Conservation (phyloP, 805 yeast species). For the Metschnikowia proteae region DNA sequence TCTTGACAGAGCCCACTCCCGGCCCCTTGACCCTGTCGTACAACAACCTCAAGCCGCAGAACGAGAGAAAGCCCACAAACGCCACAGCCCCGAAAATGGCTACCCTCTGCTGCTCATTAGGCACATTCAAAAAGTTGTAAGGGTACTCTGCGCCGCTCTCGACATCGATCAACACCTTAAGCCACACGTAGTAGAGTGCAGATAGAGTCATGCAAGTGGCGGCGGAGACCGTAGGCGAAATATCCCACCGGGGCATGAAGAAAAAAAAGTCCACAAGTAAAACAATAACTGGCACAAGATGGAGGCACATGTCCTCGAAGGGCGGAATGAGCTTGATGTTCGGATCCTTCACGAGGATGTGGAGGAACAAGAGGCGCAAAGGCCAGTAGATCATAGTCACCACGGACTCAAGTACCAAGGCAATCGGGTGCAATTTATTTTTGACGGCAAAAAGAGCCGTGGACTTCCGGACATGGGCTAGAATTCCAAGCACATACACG, state of each 20-base stretch:
- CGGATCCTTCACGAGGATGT: conserved; percentile 43
- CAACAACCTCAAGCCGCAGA: conserved; percentile 25
- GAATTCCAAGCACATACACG: conserved; percentile 37
- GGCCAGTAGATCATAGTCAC: conserved; percentile 72
- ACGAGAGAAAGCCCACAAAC: conserved; percentile 28
- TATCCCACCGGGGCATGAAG: conserved; percentile 45
- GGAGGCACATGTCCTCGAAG: conserved; percentile 53
- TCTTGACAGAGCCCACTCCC: background rate
- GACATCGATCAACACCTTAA: conserved; percentile 46
- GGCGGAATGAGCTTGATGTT: conserved; percentile 41
- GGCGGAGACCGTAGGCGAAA: conserved; percentile 35
- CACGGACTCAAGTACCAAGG: conserved; percentile 54
- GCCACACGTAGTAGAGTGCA: conserved; percentile 49
- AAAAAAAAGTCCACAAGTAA: conserved; percentile 52
- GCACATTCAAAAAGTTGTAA: conserved; percentile 62
- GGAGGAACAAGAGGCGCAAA: conserved; percentile 48
- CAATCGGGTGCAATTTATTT: conserved; percentile 48
- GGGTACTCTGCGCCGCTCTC: conserved; percentile 53
- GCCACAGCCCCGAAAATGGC: conserved; percentile 48
- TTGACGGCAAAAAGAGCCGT: conserved; percentile 29
- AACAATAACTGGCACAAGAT: conserved; percentile 54
- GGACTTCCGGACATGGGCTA: conserved; percentile 31
- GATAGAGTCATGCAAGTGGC: conserved; percentile 38
- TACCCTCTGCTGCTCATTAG: conserved; percentile 38
- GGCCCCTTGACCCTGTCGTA: conserved; percentile 18